Evolutionary conservation across 2,329 filamentous ascomycete genomes (phyloP).

Genomic region (Phialophora macrospora): DNA sequence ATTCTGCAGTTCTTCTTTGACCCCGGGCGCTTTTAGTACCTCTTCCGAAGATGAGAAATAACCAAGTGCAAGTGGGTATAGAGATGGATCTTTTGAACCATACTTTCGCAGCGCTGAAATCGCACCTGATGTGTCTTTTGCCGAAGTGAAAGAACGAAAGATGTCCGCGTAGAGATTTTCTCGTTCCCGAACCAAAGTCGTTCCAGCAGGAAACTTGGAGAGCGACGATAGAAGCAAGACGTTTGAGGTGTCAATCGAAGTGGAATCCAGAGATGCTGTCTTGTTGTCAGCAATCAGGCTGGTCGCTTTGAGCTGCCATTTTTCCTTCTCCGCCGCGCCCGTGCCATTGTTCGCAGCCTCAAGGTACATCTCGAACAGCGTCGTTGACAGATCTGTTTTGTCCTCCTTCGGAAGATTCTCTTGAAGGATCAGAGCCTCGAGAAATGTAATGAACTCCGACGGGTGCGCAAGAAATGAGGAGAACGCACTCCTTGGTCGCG

Average conservation of each 20-base stretch:
- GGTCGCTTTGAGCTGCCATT: conserved; percentile 92
- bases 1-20: conserved; percentile 72
- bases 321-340: conserved; percentile 64
- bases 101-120: conserved; percentile 91
- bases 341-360: conserved; percentile 81
- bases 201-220: conserved; percentile 86
- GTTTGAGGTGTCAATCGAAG: conserved; percentile 89
- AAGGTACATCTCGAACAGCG: conserved; percentile 96
- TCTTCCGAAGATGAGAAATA: conserved; percentile 88
- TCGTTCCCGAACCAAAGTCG: conserved; percentile 89
- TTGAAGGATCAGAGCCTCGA: conserved; percentile 83
- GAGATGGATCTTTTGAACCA: conserved; percentile 83
- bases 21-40: conserved; percentile 81
- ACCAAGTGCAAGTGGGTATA: conserved; percentile 88
- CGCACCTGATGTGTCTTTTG: conserved; percentile 87
- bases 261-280: conserved; percentile 38
- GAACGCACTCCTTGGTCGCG: conserved; percentile 86
- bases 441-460: conserved; percentile 86
- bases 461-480: conserved; percentile 96
- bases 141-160: conserved; percentile 91
- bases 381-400: conserved; percentile 86
- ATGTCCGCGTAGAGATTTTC: conserved; percentile 92
- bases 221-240: conserved; percentile 91
- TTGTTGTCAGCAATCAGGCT: conserved; percentile 77
- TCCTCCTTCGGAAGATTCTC: conserved; percentile 73